Evolutionary conservation across 768 basidiomycete genomes (phyloP), one percentile per base, ranked within the genome.

Genomic region (Boletus fagicola): DNA sequence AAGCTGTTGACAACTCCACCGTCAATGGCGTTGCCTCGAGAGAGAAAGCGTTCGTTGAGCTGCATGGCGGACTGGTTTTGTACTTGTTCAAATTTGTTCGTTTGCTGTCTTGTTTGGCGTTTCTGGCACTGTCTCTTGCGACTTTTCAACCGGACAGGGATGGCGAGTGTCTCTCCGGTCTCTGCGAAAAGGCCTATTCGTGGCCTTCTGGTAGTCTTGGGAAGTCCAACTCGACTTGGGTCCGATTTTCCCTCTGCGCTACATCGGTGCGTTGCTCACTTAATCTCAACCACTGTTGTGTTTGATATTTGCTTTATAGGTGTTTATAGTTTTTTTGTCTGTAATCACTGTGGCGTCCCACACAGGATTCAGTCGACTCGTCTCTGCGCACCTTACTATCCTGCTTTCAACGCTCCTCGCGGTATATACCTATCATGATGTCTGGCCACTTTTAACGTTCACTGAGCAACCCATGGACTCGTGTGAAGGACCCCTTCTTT

Each of bases 401-500:
- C 18, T 53, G 33, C 45, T 36, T 49, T 13, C 28, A 6, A 5
- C 13, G 18, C 18, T 28, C 9, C 12, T 35, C 9, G 44, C 18
- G 16, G 52, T 53, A 15, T 53, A 53, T 49, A 22, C 33, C 16
- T 28, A 49, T 49, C 52, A 33, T 16, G 45, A 53, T 36, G 11
- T 49, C 9, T 49, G 45, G 52, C 52, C 52, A 4, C 52, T 53
- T 49, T 33, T 53, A 9, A 53, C 44, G n/a, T 36, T 53, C 24
- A 35, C 18, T 2, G 45, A 49, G 13, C 24, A 35, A 26, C 33
- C 52, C 31, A 8, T 20, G 24, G 45, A 49, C 24, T 36, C 33
- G n/a, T 49, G 46, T n/a, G 45, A 53, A 50, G 44, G 52, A 10
- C 22, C 9, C 13, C n/a, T 53, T 31, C 31, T 31, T 31, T 53